Percentiles rank a stretch among this genome's conserved stretches.
Evolutionary conservation across 768 basidiomycete genomes (phyloP).

Genomic region (Lactifluus piperatus): DNA sequence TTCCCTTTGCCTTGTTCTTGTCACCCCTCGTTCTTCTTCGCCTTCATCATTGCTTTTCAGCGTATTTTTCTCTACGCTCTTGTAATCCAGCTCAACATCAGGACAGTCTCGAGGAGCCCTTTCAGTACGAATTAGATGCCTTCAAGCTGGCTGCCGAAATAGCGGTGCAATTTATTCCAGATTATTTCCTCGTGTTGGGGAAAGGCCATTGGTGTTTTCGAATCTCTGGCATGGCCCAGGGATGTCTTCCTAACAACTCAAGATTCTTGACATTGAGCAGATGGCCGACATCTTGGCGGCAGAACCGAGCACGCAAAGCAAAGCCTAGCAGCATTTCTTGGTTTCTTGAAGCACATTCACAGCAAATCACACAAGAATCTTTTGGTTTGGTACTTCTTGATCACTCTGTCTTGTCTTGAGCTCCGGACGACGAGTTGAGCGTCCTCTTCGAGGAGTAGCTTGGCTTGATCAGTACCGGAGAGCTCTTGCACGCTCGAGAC

Average conservation of each 20-base stretch:
- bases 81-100: background rate
- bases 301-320: constrained; percentile 12
- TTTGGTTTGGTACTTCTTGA: constrained; percentile 6
- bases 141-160: background rate
- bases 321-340: constrained; percentile 7
- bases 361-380: constrained; percentile 8
- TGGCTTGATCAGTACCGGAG: constrained; percentile 1
- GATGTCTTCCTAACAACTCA: constrained; percentile 1
- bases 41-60: background rate
- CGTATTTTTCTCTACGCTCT: background rate
- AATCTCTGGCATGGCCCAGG: background rate
- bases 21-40: background rate
- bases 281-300: constrained; percentile 1
- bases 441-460: constrained; percentile 6
- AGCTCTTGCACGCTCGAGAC: constrained; percentile 11
- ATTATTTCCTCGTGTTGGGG: constrained; percentile 2
- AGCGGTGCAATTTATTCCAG: constrained; percentile 10
- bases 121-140: background rate
- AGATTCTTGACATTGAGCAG: constrained; percentile 3
- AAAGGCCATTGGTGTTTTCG: background rate
- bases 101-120: background rate
- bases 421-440: constrained; percentile 3
- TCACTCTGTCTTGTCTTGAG: constrained; percentile 16
- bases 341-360: constrained; percentile 8
- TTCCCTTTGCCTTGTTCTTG: background rate